Base-by-base conservation (phyloP, 1,284 basidiomycete genomes). In the Mycena citricolor region DNA sequence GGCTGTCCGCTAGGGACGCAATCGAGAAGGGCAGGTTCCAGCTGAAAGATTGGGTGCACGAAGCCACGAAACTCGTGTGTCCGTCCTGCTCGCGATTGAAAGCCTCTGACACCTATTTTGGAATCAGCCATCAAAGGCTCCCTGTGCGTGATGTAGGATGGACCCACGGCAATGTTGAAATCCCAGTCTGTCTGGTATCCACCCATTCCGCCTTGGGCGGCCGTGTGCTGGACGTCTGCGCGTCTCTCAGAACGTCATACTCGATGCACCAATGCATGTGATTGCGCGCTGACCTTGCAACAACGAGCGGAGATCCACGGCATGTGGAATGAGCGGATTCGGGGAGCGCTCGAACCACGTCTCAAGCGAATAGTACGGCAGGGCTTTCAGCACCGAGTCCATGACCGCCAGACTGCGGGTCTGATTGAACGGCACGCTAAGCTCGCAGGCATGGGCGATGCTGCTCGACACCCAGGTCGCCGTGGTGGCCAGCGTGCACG, bases 401-500 rank as follows among this genome's bases (percentile, higher is more conserved):
- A 52, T 31, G 25, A 52, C 47, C 17, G 47, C 20, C 21, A 44
- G 24, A 17, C 50, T 52, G 23, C 46, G 45, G 4, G 41, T 39
- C 25, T 47, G 48, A 42, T 52, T 40, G 33, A 49, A 52, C n/a
- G 46, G 50, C 14, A 52, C 39, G 19, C 49, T 52, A 12, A 52
- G 35, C 42, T 52, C 50, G 35, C 50, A 52, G 8, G 46, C 47
- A 35, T 49, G 50, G 3, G 50, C 50, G 17, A 25, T 25, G 16
- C 35, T 34, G 39, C 46, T 31, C 10, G 47, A 45, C 8, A 52
- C 50, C 50, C 50, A 52, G 2, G 12, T 34, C 13, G 47, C 29
- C 4, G 47, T 37, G 3, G 46, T 17, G 7, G 50, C 50, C 16
- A 34, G 24, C 4, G 49, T 47, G 33, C 49, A 51, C 4, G 48